Conservation (phyloP, 2,329 filamentous ascomycete species). For the Elsinoe batatas region DNA sequence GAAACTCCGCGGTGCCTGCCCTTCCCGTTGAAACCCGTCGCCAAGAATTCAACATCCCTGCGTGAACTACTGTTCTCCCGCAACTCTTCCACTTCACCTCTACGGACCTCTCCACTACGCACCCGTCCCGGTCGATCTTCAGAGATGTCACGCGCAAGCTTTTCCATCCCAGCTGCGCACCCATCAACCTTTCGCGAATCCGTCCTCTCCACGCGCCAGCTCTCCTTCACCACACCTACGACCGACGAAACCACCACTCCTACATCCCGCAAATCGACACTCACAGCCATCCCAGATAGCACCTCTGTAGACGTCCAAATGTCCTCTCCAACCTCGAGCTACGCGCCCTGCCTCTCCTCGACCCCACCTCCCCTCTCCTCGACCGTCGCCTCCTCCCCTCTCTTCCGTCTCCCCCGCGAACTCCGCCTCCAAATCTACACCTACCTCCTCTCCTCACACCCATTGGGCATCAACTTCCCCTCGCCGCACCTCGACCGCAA, state of each 20-base stretch:
- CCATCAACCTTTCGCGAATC: slow-evolving; percentile 20
- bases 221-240: slow-evolving; percentile 22
- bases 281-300: slow-evolving; percentile 15
- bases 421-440: slow-evolving; percentile 28
- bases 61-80: slow-evolving; percentile 5
- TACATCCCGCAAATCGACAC: slow-evolving; percentile 20
- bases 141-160: background rate
- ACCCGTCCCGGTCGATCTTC: background rate
- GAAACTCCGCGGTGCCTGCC: background rate
- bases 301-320: slow-evolving; percentile 10
- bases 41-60: slow-evolving; percentile 6
- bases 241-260: slow-evolving; percentile 13
- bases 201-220: slow-evolving; percentile 27
- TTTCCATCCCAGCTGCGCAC: background rate
- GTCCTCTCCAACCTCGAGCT: slow-evolving; percentile 3
- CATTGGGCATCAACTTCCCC: slow-evolving; percentile 25
- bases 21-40: background rate
- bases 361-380: slow-evolving; percentile 17
- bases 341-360: background rate
- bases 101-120: background rate
- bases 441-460: slow-evolving; percentile 22
- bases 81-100: background rate
- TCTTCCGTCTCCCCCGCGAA: slow-evolving; percentile 29
- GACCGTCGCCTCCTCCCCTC: slow-evolving; percentile 22
- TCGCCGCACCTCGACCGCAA: slow-evolving; percentile 12